Conservation (phyloP, 192 early-diverging fungal genomes). For the Spizellomyces punctatus region DNA sequence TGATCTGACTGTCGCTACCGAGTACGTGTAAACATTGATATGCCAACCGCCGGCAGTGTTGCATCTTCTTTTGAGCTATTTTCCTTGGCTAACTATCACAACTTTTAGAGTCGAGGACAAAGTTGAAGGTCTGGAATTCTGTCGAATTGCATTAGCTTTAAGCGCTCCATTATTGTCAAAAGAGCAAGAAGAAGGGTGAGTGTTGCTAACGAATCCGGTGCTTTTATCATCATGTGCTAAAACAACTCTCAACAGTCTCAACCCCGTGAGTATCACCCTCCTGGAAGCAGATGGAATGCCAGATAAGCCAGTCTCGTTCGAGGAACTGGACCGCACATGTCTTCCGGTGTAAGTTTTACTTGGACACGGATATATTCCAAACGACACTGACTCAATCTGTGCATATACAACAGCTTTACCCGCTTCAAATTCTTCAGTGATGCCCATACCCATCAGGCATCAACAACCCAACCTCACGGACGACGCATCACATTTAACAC, state of each 20-base stretch:
- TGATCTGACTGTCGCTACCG: conserved; percentile 7
- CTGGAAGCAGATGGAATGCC: conserved; percentile 34
- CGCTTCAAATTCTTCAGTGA: conserved; percentile 37
- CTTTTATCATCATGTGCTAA: background rate
- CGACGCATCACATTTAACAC: conserved; percentile 27
- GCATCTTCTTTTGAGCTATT: background rate
- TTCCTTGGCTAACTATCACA: too few species aligned
- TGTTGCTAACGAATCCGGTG: background rate
- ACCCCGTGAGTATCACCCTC: conserved; percentile 40
- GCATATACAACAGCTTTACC: conserved; percentile 7
- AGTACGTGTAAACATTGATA: conserved; percentile 11
- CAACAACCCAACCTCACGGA: conserved; percentile 3
- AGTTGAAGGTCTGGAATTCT: conserved; percentile 12
- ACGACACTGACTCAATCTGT: background rate
- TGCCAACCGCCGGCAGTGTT: background rate
- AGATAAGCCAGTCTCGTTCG: conserved; percentile 28
- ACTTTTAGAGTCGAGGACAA: background rate
- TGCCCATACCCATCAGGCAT: conserved; percentile 25
- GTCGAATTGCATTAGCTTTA: conserved; percentile 7
- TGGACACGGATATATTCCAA: background rate
- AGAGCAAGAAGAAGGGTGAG: conserved; percentile 32
- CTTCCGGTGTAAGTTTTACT: conserved; percentile 25
- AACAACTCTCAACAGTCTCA: conserved; percentile 27
- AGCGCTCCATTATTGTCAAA: conserved; percentile 32
- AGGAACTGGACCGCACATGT: conserved; percentile 23